These are phyloP conservation scores for Colletotrichum godetiae DNA, from an alignment of 2,329 filamentous ascomycete species.

Conservation along the genomic window DNA sequence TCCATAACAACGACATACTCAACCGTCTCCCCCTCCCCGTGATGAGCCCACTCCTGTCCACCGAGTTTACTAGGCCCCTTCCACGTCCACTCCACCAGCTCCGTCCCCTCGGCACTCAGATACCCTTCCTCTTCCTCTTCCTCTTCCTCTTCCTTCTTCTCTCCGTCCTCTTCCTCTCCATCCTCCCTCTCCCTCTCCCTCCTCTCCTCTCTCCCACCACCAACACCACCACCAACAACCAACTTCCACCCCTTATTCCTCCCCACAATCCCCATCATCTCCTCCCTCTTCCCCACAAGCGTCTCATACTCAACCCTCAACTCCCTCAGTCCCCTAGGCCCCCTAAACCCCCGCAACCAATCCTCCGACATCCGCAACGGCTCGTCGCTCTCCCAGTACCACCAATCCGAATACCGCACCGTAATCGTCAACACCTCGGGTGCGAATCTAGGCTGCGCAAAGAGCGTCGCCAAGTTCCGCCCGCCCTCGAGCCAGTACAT, in stretches of 20 bases:
- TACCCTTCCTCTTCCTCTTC: constrained; percentile 1
- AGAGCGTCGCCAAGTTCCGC: constrained; percentile 38
- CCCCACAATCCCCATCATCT: constrained; percentile 57
- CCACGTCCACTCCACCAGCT: constrained; percentile 22
- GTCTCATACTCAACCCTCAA: constrained; percentile 61
- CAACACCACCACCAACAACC: not conserved
- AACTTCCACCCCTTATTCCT: constrained; percentile 30
- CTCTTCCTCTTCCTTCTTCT: not conserved
- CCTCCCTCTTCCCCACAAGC: constrained; percentile 54
- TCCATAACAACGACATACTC: constrained; percentile 29
- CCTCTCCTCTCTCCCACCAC: not conserved
- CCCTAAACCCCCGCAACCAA: constrained; percentile 48
- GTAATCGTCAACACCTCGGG: constrained; percentile 55
- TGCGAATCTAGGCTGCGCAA: constrained; percentile 43
- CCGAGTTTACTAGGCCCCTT: constrained; percentile 12
- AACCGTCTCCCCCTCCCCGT: constrained; percentile 15
- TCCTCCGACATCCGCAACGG: constrained; percentile 47
- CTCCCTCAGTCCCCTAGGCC: constrained; percentile 47
- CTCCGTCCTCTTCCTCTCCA: no score
- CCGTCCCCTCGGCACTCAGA: constrained; percentile 17
- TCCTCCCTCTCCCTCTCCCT: not conserved
- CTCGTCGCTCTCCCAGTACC: constrained; percentile 53
- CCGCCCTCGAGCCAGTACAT: constrained; percentile 51
- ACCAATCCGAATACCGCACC: constrained; percentile 62
- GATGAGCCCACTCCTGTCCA: constrained; percentile 15